Base-by-base conservation (phyloP, 495 filamentous ascomycete species). In the Parathielavia appendiculata region DNA sequence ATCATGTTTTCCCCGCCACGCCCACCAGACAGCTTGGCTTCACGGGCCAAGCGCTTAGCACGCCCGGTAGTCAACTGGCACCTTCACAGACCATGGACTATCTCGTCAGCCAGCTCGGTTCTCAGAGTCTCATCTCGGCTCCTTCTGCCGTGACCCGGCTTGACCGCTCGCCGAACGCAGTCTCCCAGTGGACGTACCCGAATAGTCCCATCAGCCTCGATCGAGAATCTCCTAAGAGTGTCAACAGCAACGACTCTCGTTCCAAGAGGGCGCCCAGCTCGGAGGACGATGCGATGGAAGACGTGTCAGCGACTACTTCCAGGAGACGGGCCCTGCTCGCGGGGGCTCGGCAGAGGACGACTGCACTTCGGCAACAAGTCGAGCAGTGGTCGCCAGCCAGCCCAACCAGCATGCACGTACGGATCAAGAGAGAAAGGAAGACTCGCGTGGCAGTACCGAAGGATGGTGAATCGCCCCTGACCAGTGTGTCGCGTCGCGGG, bases 331-430 rank as follows among this genome's bases (percentile, higher is more conserved):
- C 66, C n/a, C 66, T 63, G 56, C 58, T 69, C 4, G 60, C 66
- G 14, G 63, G 66, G 36, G 67, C 66, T 0, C 66, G 66, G 41
- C 68, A 71, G 13, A 73, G 66, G 60, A 66, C 68, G 3, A 63
- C 65, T 1, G 73, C 64, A 0, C 66, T 75, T 2, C 74, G 71
- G 0, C 66, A 63, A 0, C 66, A 63, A 46, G 63, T 54, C 0
- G 71, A 75, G 22, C 63, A 57, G 32, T 36, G 34, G 35, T 38
- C 52, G 1, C 41, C 43, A 34, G 1, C 36, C 22, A 39, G 16
- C 8, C 12, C 12, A 34, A 2, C 36, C 22, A 39, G 16, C 8
- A 11, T 8, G 35, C 45, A 9, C 13, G 26, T 10, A 8, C 53
- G 32, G 10, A 12, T 10, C 56, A 64, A 51, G 48, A n/a, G 41